These are phyloP conservation scores for Digitaria exilis DNA, from an alignment of 202 grass and related monocot genomes.

Conservation along the genomic window DNA sequence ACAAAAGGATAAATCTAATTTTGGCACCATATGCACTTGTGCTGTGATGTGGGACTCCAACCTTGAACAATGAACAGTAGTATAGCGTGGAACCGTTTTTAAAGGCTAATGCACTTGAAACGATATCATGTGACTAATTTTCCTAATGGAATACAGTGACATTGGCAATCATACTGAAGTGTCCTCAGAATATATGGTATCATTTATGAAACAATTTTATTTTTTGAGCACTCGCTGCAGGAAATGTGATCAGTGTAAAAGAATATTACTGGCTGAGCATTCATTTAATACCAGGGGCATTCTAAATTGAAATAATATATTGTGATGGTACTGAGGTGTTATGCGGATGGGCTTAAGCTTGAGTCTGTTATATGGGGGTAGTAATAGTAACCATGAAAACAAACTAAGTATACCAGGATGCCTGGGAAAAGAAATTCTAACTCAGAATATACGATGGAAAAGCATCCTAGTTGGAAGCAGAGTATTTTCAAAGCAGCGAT, in stretches of 20 bases:
- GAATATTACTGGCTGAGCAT: background rate
- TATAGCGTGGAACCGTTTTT: background rate
- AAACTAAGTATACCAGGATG: background rate
- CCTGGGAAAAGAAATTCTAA: background rate
- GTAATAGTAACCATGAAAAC: background rate
- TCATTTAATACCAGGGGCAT: background rate
- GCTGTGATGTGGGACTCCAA: background rate
- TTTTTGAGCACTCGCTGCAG: background rate
- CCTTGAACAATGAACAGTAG: background rate
- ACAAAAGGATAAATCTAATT: slow-evolving; percentile 13
- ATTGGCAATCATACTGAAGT: background rate
- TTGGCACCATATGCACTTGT: slow-evolving; percentile 2
- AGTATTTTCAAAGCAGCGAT: slow-evolving; percentile 5
- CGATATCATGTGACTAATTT: background rate
- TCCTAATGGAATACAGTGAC: background rate
- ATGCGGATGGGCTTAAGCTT: background rate
- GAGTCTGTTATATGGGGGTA: background rate
- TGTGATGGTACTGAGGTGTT: background rate
- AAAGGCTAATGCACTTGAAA: background rate
- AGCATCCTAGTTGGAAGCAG: background rate
- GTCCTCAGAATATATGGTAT: slow-evolving; percentile 4
- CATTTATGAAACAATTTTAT: background rate
- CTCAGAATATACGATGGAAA: slow-evolving; percentile 22
- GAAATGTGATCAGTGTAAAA: background rate
- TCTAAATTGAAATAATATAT: background rate